Evolutionary conservation across 768 basidiomycete genomes (phyloP).

Genomic region (Hypholoma sublateritium): DNA sequence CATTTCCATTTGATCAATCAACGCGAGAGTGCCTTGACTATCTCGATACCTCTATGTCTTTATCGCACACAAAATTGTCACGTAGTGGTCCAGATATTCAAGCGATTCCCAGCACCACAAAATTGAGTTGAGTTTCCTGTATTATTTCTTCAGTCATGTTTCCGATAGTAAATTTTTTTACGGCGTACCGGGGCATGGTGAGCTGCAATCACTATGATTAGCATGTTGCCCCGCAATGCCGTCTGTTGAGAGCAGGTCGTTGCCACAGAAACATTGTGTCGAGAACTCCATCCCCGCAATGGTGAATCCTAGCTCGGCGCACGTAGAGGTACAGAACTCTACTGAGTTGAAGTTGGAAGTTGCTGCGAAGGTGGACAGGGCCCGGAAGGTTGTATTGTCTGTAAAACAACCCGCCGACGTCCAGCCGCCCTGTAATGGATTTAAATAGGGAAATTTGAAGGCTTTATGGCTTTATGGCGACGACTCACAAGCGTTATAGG

Average conservation of each 20-base stretch:
- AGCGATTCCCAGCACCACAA: not conserved
- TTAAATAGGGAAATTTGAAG: not conserved
- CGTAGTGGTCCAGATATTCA: not conserved
- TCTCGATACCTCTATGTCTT: too few relatives aligned
- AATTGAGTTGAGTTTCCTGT: not conserved
- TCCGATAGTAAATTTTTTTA: not conserved
- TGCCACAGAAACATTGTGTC: not conserved
- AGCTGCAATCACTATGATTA: not conserved
- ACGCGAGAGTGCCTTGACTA: too few relatives aligned
- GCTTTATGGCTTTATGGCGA: not conserved
- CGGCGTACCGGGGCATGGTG: not conserved
- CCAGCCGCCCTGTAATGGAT: not conserved
- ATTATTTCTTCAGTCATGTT: not conserved
- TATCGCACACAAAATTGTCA: too few relatives aligned
- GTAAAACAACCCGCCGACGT: not conserved
- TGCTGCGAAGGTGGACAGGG: not conserved
- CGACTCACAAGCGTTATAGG: not conserved
- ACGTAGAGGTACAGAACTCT: not conserved
- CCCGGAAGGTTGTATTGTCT: not conserved
- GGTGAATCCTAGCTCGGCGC: not conserved
- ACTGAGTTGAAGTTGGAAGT: not conserved
- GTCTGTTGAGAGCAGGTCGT: not conserved
- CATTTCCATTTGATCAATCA: too few relatives aligned
- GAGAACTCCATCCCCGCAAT: not conserved
- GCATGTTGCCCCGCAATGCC: not conserved